Conservation (phyloP, 192 early-diverging fungal species). For the Coemansia guatemalensis region DNA sequence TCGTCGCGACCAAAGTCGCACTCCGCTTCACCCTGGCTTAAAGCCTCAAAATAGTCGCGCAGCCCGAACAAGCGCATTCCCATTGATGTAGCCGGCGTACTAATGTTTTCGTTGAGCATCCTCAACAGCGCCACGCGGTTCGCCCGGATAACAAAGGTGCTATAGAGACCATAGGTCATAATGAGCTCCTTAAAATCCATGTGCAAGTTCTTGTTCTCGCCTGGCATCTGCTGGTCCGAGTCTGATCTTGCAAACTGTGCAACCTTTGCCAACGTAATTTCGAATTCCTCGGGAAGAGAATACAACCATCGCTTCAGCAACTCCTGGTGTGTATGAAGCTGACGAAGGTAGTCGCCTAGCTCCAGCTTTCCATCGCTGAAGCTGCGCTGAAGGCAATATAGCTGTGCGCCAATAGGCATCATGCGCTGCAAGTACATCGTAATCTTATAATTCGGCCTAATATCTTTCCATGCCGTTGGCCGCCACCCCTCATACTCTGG, state of each 20-base stretch:
- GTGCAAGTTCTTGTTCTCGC: constrained; percentile 28
- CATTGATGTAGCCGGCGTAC: constrained; percentile 41
- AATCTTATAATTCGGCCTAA: constrained; percentile 44
- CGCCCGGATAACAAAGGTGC: constrained; percentile 44
- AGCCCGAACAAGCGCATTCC: constrained; percentile 42
- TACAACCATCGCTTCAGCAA: constrained; percentile 46
- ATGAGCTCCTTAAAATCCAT: constrained; percentile 55
- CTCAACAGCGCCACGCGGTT: constrained; percentile 46
- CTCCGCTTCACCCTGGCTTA: constrained; percentile 8
- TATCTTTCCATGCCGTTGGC: constrained; percentile 37
- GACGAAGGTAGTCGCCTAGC: constrained; percentile 28
- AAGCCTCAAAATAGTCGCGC: constrained; percentile 48
- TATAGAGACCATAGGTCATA: constrained; percentile 45
- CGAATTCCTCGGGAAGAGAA: constrained; percentile 48
- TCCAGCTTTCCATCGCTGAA: constrained; percentile 24
- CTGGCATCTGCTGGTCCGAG: neutral
- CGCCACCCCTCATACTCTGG: constrained; percentile 46
- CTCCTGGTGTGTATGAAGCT: constrained; percentile 39
- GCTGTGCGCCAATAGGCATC: constrained; percentile 41
- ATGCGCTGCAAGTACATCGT: constrained; percentile 44
- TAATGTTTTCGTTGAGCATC: constrained; percentile 33
- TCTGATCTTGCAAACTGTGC: constrained; percentile 13
- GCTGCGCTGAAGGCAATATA: constrained; percentile 35
- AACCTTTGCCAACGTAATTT: constrained; percentile 44
- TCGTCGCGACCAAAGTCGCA: constrained; percentile 12